Base-by-base conservation (phyloP, 192 early-diverging fungal genomes). In the Chytriomyces sp. region DNA sequence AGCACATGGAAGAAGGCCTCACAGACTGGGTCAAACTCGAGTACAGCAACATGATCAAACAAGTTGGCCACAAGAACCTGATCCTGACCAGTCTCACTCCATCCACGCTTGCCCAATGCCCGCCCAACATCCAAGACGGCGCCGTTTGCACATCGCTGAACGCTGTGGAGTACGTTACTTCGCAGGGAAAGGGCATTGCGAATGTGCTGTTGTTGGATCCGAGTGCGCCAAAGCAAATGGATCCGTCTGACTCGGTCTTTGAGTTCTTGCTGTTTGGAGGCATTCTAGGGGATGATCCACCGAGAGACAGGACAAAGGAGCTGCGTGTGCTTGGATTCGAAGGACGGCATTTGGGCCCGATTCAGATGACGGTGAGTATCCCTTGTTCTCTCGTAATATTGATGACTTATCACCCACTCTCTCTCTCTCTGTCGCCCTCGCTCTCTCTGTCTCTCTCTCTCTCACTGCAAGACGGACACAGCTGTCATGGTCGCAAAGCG, bases 191-290 rank as follows among this genome's bases (percentile, higher is more conserved):
- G 16, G 70, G 80, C 23, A 80, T 84, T 23, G 79, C 83, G 28
- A 86, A 90, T 59, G 88, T 93, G 13, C 86, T 92, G 73, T 81
- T 95, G 20, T 79, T 95, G 26, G 92, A 95, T 81, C 92, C 92
- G 20, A 60, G 85, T 13, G 86, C 87, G 3, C 81, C 79, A n/a
- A 69, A 86, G 69, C 78, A 81, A 13, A 83, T 95, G 46, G 67
- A 77, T 53, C 91, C 92, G 18, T 86, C 83, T 49, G 93, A 94
- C 81, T 91, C 80, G n/a, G 83, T 87, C 7, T 79, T 77, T 64
- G 88, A 92, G 47, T 93, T 87, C 77, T 90, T 93, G 70, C 78
- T 95, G 77, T 95, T 95, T 89, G 93, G 93, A 28, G 93, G 92
- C 10, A 95, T 95, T 75, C 48, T 68, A 6, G 92, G 86, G 1